phyloP scores from a whole-genome alignment of 257 asterid genomes.

The Solanum habrochaites region DNA sequence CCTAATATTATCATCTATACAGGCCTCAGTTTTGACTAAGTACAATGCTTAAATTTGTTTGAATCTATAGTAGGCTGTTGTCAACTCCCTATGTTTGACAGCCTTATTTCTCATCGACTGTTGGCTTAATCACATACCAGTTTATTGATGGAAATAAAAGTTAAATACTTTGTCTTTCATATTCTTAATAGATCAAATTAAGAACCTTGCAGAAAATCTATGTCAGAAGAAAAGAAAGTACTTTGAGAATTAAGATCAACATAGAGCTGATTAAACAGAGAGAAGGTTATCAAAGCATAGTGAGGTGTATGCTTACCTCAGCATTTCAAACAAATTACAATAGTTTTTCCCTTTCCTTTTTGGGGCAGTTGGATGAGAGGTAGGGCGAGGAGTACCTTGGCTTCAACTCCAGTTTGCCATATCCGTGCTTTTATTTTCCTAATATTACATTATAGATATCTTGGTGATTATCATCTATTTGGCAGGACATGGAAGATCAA shows the following conservation, averaged over 20 bases:
- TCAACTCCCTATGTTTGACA: not conserved
- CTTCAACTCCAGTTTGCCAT: not conserved
- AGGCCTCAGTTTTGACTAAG: not conserved
- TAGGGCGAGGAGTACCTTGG: not conserved
- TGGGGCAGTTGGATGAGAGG: not conserved
- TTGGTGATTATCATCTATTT: slow-evolving; percentile 7
- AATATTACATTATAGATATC: not conserved
- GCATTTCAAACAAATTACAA: not conserved
- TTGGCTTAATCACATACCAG: not conserved
- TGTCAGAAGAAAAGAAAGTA: not conserved
- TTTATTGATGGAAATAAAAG: not conserved
- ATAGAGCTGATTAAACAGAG: not conserved
- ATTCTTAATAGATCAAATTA: not conserved
- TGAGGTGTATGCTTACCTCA: not conserved
- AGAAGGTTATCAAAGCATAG: not conserved
- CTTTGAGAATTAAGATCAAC: not conserved
- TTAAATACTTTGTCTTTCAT: not conserved
- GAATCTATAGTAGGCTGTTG: not conserved
- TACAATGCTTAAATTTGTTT: not conserved
- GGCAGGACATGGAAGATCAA: slow-evolving; percentile 50
- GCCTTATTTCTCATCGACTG: not conserved
- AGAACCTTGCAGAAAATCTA: not conserved
- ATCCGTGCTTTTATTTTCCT: not conserved
- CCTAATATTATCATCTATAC: not conserved
- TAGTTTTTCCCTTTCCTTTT: not conserved